Percentiles rank a stretch among this genome's conserved stretches.
Evolutionary conservation across 2,329 filamentous ascomycete species (phyloP).

Genomic region (Penicillium sp.): DNA sequence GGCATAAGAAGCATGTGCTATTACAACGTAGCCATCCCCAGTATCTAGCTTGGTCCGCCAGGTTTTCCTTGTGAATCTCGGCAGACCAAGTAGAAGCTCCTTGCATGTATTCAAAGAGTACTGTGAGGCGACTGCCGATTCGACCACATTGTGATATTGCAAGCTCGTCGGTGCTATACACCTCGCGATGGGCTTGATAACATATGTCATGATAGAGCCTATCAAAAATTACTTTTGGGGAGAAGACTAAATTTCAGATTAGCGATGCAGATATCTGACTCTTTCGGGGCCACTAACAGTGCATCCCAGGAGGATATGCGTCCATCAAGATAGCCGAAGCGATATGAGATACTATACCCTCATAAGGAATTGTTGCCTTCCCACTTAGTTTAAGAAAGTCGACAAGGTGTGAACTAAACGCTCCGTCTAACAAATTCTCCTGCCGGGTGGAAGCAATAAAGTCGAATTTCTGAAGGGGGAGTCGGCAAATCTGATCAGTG

Average conservation of each 20-base stretch:
- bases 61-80: background rate
- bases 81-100: background rate
- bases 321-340: slow-evolving; percentile 12
- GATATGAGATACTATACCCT: slow-evolving; percentile 10
- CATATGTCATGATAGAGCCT: background rate
- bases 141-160: background rate
- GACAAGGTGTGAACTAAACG: slow-evolving; percentile 3
- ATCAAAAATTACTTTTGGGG: background rate
- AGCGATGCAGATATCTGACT: background rate
- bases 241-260: background rate
- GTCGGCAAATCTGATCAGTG: background rate
- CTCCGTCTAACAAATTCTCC: slow-evolving; percentile 5
- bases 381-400: slow-evolving; percentile 7
- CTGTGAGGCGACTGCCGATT: background rate
- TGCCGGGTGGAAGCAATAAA: slow-evolving; percentile 7
- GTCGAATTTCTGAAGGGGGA: slow-evolving; percentile 1
- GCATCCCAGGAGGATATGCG: slow-evolving; percentile 7
- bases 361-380: slow-evolving; percentile 4
- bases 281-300: background rate
- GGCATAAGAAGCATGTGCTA: slow-evolving; percentile 4
- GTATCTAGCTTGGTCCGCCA: slow-evolving; percentile 3
- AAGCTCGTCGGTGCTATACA: background rate
- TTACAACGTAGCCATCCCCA: slow-evolving; percentile 8
- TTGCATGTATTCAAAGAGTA: background rate
- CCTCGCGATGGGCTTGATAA: background rate